phyloP scores from a whole-genome alignment of 257 asterid genomes.

The Nicotiana attenuata region DNA sequence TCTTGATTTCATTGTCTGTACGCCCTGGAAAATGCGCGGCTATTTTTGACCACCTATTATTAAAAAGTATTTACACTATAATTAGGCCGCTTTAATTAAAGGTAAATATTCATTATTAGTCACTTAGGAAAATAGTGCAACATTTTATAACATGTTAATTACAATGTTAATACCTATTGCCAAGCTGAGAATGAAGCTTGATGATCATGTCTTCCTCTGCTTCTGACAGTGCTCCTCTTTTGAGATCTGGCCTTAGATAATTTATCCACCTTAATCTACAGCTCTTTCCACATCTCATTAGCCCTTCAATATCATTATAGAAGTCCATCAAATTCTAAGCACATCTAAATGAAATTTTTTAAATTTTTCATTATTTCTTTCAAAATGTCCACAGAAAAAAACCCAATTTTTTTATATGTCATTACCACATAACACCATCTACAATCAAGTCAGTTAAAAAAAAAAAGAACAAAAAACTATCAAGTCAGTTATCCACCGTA shows the following conservation, averaged over 20 bases:
- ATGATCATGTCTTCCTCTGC: constrained; percentile 83
- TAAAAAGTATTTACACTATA: not conserved
- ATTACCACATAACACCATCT: not conserved
- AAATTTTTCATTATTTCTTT: not conserved
- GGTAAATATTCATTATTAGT: not conserved
- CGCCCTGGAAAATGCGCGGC: constrained; percentile 66
- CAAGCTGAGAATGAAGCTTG: constrained; percentile 70
- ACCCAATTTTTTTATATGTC: not conserved
- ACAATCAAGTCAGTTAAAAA: too few relatives aligned
- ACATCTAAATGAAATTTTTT: not conserved
- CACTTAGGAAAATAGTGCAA: not conserved
- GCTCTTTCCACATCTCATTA: constrained; percentile 88
- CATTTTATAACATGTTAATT: not conserved
- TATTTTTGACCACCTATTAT: constrained; percentile 78
- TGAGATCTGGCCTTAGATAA: constrained; percentile 76
- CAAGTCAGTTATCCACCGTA: not conserved
- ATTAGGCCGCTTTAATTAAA: not conserved
- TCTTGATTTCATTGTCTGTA: constrained; percentile 47
- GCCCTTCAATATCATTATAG: constrained; percentile 30
- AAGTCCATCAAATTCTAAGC: not conserved
- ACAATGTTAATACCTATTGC: constrained; percentile 50
- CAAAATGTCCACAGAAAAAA: not conserved
- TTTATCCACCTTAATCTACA: constrained; percentile 89
- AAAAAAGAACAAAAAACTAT: too few relatives aligned
- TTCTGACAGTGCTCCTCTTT: constrained; percentile 75